Conservation (phyloP, 225 moss, liverwort and hornwort genomes). For the Asterella californica region DNA sequence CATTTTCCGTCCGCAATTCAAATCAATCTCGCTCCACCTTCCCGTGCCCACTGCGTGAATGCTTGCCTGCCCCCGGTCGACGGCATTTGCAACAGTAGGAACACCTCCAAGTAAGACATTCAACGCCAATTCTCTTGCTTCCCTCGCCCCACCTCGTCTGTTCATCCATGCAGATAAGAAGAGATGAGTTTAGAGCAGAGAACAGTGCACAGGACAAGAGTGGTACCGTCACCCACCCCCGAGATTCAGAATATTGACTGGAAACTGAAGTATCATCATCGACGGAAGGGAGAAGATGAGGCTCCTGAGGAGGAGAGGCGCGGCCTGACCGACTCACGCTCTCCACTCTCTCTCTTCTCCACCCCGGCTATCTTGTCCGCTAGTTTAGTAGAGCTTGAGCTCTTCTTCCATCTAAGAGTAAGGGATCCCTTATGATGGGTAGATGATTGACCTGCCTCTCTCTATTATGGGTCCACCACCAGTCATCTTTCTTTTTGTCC, state of each 20-base stretch:
- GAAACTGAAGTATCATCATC: background rate
- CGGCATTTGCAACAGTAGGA: background rate
- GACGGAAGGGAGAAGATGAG: constrained; percentile 15
- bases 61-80: background rate
- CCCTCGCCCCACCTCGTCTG: background rate
- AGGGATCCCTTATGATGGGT: no score
- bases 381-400: background rate
- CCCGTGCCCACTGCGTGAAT: background rate
- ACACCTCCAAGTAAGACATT: background rate
- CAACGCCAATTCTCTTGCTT: background rate
- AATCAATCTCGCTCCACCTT: background rate
- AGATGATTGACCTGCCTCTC: no score
- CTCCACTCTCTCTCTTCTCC: background rate
- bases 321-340: background rate
- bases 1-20: constrained; percentile 5
- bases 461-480: no score
- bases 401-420: no score
- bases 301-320: constrained; percentile 20
- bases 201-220: background rate
- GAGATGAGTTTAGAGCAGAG: background rate
- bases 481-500: no score
- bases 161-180: constrained; percentile 2
- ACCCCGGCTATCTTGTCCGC: background rate
- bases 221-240: background rate
- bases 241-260: constrained; percentile 11